phyloP scores from a whole-genome alignment of 805 yeast species.

The Kuraishia cidri region DNA sequence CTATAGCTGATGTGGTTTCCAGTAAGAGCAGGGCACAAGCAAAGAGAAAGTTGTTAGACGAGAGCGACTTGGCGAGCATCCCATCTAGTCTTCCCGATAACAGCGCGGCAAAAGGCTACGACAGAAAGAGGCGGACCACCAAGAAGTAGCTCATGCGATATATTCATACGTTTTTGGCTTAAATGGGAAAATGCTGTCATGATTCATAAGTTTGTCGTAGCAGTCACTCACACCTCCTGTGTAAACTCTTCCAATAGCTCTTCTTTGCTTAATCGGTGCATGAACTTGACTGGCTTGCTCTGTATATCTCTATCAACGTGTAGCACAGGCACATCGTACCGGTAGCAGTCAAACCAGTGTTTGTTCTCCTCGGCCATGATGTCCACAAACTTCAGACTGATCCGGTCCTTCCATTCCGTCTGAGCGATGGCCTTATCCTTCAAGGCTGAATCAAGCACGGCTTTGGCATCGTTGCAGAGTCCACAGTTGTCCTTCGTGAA shows the following conservation, averaged over 20 bases:
- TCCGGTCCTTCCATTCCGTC: constrained; percentile 12
- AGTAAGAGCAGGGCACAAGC: too few relatives aligned
- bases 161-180: too few relatives aligned
- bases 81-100: too few relatives aligned
- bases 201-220: too few relatives aligned
- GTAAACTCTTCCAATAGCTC: constrained; percentile 44
- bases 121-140: too few relatives aligned
- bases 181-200: too few relatives aligned
- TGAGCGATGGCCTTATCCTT: constrained; percentile 12
- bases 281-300: constrained; percentile 44
- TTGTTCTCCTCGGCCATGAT: constrained; percentile 51
- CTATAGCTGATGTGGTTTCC: too few relatives aligned
- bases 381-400: constrained; percentile 37
- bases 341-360: constrained; percentile 59
- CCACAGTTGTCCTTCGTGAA: constrained; percentile 66
- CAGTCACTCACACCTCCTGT: constrained; percentile 20
- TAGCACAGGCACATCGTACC: constrained; percentile 74
- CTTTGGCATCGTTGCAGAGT: constrained; percentile 58
- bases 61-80: too few relatives aligned
- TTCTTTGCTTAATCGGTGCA: constrained; percentile 56
- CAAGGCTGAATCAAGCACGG: constrained; percentile 34
- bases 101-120: too few relatives aligned
- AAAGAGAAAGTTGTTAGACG: too few relatives aligned
- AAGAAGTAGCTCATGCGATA: too few relatives aligned
- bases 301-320: constrained; percentile 48